Percentiles rank a stretch among this genome's conserved stretches.
phyloP scores from a whole-genome alignment of 2,329 filamentous ascomycete species.

The Aureobasidium sp. region DNA sequence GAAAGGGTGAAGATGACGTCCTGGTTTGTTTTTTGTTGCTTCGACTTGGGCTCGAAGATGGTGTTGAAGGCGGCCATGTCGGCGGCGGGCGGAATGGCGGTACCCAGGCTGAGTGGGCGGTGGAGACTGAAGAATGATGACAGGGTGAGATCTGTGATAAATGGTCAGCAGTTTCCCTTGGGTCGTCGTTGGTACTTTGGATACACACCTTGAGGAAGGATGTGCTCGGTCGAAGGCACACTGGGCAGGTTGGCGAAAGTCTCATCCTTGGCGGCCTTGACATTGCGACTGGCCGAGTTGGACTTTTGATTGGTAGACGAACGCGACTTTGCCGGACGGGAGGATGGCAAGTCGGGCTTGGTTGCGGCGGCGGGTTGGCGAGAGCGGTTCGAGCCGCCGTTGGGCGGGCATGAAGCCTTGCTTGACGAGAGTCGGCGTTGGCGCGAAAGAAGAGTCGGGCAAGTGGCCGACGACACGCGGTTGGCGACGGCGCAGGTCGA shows the following conservation, averaged over 20 bases:
- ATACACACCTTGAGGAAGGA: constrained; percentile 37
- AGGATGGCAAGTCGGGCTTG: constrained; percentile 17
- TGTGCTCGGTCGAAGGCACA: constrained; percentile 66
- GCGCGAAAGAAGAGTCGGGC: constrained; percentile 30
- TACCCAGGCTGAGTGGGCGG: constrained; percentile 81
- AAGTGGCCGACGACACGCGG: constrained; percentile 20
- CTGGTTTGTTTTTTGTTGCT: constrained; percentile 31
- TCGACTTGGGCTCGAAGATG: constrained; percentile 57
- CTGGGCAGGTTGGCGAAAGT: constrained; percentile 54
- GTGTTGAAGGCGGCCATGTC: constrained; percentile 69
- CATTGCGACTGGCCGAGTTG: constrained; percentile 17
- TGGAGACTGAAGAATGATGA: constrained; percentile 95
- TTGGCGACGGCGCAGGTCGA: constrained; percentile 21
- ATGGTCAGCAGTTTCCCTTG: constrained; percentile 14
- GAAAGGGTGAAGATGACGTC: constrained; percentile 39
- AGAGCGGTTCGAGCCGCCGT: constrained; percentile 20
- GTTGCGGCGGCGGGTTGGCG: constrained; percentile 14
- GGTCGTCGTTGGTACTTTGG: no score
- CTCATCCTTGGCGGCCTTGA: constrained; percentile 30
- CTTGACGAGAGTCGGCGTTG: constrained; percentile 43
- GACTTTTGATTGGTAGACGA: neutral
- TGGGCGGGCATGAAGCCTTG: constrained; percentile 40
- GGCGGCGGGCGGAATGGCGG: constrained; percentile 65
- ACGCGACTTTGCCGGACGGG: neutral
- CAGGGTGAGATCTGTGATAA: constrained; percentile 63